phyloP scores from a whole-genome alignment of 2,329 filamentous ascomycete species.

The Zarea fungicola region DNA sequence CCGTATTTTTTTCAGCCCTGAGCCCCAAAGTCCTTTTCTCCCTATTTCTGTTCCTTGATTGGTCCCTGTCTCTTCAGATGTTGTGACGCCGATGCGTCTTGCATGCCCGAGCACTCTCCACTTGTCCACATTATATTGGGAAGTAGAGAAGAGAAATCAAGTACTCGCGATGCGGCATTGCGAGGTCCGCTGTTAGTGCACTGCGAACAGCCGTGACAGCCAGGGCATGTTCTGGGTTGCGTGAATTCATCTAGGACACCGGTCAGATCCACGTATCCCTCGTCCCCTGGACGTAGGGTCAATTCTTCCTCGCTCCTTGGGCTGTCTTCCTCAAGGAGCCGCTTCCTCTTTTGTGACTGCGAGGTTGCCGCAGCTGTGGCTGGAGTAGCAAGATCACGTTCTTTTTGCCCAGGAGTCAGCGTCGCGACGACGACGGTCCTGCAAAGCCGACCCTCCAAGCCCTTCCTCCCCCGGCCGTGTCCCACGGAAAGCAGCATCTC shows the following conservation, averaged over 20 bases:
- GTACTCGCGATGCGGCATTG: neutral
- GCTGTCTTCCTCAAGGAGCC: neutral
- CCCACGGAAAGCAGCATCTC: neutral
- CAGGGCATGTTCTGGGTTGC: neutral
- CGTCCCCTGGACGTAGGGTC: neutral
- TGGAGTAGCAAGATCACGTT: neutral
- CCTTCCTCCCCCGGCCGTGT: neutral
- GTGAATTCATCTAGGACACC: neutral
- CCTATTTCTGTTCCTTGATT: neutral
- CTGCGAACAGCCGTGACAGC: neutral
- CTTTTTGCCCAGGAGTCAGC: neutral
- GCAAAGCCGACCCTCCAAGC: neutral
- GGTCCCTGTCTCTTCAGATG: neutral
- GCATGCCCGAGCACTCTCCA: neutral
- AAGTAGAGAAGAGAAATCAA: neutral
- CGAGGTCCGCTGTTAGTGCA: neutral
- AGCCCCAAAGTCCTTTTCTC: neutral
- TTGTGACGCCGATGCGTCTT: neutral
- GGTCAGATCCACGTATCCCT: neutral
- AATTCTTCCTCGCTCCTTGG: neutral
- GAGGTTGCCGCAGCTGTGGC: neutral
- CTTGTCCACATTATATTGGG: neutral
- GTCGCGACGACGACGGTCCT: neutral
- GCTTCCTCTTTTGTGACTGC: neutral
- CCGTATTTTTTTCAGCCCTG: neutral